Evolutionary conservation across 2,329 filamentous ascomycete species (phyloP), one percentile per base, ranked within the genome.

Genomic region (Paramyrothecium roridum): DNA sequence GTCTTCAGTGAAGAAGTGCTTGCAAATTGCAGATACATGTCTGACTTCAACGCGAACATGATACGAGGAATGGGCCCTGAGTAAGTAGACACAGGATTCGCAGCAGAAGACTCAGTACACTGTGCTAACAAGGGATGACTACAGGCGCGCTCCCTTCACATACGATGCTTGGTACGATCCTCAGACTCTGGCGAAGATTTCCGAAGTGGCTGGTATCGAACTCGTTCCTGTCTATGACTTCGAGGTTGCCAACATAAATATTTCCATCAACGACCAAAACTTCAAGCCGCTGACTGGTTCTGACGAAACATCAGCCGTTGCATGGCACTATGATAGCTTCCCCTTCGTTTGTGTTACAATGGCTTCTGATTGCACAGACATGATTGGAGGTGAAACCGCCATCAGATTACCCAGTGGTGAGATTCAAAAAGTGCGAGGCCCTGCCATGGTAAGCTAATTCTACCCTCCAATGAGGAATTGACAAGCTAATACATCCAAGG

Each of bases 281-380:
- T 30, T 64, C 70, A n/a, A 69, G 75, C 7, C 74, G 37, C 3
- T 17, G 19, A 11, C 26, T 8, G 16, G 16, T 23, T 4, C 48
- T 17, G 76, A 82, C 48, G 74, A 79, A 26, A 74, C 77, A 58
- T 79, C 83, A 7, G 79, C 84, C 22, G 79, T 87, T 30, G 81
- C 78, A 40, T 88, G 84, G 85, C 84, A 87, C 69, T 80, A 73
- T 1, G 85, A 88, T 66, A 83, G 80, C 63, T 87, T 85, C 64
- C 83, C 85, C 1, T 88, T 87, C 63, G 85, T 88, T n/a, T 86
- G 81, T 57, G 83, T 88, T 10, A 76, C 79, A 2, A 88, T 87
- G 84, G 73, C 88, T 13, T 84, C 81, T 47, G 83, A 88, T 63
- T 86, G 82, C 59, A 78, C 76, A 0, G 73, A 75, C 46, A 88